Percentiles rank a stretch among this genome's conserved stretches.
Conservation (phyloP, 2,329 filamentous ascomycete species). For the Paracoccidioides brasiliensis region DNA sequence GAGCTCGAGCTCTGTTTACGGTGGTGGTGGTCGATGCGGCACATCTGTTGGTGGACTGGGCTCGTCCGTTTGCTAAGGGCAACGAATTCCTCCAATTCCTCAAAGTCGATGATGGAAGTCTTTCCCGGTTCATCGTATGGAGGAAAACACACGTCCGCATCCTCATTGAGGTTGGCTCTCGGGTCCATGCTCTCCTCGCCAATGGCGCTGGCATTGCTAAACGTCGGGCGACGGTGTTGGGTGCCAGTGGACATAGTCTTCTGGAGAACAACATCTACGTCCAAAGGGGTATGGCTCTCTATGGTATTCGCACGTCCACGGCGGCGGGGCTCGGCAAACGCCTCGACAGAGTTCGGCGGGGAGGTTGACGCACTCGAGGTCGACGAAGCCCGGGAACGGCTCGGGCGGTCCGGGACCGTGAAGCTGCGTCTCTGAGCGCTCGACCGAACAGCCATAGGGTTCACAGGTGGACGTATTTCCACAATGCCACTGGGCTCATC, state of each 20-base stretch:
- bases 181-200: conserved; percentile 33
- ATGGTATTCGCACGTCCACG: conserved; percentile 60
- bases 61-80: conserved; percentile 43
- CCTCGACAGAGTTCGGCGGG: conserved; percentile 93
- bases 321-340: conserved; percentile 81
- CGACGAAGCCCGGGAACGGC: conserved; percentile 36
- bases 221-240: conserved; percentile 43
- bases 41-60: conserved; percentile 15
- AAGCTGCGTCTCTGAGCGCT: conserved; percentile 23
- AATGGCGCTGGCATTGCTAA: conserved; percentile 45
- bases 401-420: conserved; percentile 26
- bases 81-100: conserved; percentile 87
- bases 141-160: conserved; percentile 83
- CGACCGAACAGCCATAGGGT: conserved; percentile 27
- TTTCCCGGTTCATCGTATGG: conserved; percentile 64
- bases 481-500: conserved; percentile 38
- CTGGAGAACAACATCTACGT: conserved; percentile 48
- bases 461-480: conserved; percentile 29
- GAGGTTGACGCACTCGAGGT: conserved; percentile 57
- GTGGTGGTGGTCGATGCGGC: not conserved
- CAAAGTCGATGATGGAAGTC: conserved; percentile 76
- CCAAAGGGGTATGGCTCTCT: conserved; percentile 46
- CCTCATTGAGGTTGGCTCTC: conserved; percentile 31
- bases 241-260: conserved; percentile 60
- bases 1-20: conserved; percentile 38